phyloP scores from a whole-genome alignment of 768 basidiomycete genomes.

The Lepiota subincarnata region DNA sequence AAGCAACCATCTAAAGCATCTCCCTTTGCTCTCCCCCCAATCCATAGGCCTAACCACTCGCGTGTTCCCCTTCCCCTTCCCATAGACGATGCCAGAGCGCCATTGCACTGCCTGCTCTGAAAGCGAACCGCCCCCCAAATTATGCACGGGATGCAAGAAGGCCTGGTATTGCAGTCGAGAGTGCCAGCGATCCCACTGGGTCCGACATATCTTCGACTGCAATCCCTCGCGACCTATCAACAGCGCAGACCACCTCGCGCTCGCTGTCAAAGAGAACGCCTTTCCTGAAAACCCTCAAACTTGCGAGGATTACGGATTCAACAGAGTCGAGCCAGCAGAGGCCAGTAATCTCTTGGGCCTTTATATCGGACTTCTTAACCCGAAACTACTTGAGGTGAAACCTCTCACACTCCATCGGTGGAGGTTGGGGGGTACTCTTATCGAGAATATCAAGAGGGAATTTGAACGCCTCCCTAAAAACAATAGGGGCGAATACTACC shows the following conservation, averaged over 20 bases:
- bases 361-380: slow-evolving; percentile 25
- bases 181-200: slow-evolving; percentile 29
- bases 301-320: slow-evolving; percentile 32
- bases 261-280: slow-evolving; percentile 20
- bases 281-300: slow-evolving; percentile 30
- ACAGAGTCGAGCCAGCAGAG: neutral
- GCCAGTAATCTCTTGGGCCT: slow-evolving; percentile 25
- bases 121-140: neutral
- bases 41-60: too few species aligned
- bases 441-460: slow-evolving; percentile 27
- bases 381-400: slow-evolving; percentile 10
- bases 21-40: too few species aligned
- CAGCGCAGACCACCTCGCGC: slow-evolving; percentile 29
- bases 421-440: slow-evolving; percentile 26
- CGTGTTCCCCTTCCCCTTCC: too few species aligned
- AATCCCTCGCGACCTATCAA: slow-evolving; percentile 20
- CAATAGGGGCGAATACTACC: neutral
- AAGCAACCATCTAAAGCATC: too few species aligned
- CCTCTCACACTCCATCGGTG: slow-evolving; percentile 29
- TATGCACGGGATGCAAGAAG: slow-evolving; percentile 21
- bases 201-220: slow-evolving; percentile 30
- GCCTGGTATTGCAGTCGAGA: slow-evolving; percentile 29
- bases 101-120: neutral
- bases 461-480: slow-evolving; percentile 23
- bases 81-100: neutral